Base-by-base conservation (phyloP, 768 basidiomycete species). In the Suillus hirtellus region DNA sequence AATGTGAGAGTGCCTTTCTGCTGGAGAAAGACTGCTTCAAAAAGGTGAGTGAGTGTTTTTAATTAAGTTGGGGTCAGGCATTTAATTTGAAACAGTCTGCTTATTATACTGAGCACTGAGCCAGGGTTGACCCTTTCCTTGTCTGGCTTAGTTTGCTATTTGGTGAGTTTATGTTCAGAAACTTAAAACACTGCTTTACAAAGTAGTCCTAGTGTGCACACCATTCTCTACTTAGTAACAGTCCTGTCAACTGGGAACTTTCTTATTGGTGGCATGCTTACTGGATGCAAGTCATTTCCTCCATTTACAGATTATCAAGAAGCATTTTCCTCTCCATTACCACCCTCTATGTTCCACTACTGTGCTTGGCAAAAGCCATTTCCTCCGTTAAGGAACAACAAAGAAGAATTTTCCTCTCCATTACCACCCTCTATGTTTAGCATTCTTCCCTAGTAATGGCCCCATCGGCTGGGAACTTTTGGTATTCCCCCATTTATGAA, bases 261-360 rank as follows among this genome's bases (percentile, higher is more conserved):
- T 12, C n/a, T 21, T 46, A 46, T 46, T 46, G 44, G 44, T 46
- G 46, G 21, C 21, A 4, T 3, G 21, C 2, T 6, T 21, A 47
- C 21, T 11, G 82, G 85, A 58, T 75, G 89, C 63, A 85, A 88
- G 65, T 70, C 81, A 2, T 92, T 90, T 63, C 90, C 90, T 12
- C 82, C 85, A 0, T 92, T 93, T 69, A 81, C 87, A 1, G 87
- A 89, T 58, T 94, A 88, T 76, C 86, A 89, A 66, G 86, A 87
- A 27, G 78, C 82, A 2, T 89, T 94, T 73, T 84, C 87, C 1
- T 72, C 79, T 0, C 80, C 85, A 0, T 76, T 95, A 14, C 79
- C 84, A 1, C 46, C 46, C 44, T 46, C 44, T 46, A 46, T 46
- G 44, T 46, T 70, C 27, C 27, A 27, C 27, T 27, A 27, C 27